Evolutionary conservation across 176 grass and related monocot species (phyloP), one percentile per base, ranked within the genome.

Genomic region (Carex kokanica): DNA sequence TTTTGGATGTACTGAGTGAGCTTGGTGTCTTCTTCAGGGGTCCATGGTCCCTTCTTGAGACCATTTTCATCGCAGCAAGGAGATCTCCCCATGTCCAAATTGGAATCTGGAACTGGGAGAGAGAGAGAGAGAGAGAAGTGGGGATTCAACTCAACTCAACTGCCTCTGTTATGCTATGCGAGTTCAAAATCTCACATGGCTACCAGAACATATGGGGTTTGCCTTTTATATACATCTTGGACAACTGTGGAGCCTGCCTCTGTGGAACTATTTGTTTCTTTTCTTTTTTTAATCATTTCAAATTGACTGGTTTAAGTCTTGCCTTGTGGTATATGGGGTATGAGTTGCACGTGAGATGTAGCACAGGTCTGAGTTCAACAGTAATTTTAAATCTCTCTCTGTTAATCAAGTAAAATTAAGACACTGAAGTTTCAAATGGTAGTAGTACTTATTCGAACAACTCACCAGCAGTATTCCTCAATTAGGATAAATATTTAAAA

Each of bases 31-130:
- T 98, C 95, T 84, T 98, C 95, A 55, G 95, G 51, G 0, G 86
- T 95, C 95, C 95, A 98, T 25, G 95, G 95, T 16, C 95, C 95
- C 80, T 95, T 98, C 86, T 93, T 98, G 78, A 98, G 89, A 74
- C 95, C 95, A 67, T 95, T 98, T 86, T 89, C 90, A 34, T 95
- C 88, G 29, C 83, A 93, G 83, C 88, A 91, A 73, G 95, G 92
- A 83, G 92, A 93, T 79, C 95, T 95, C 60, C 92, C 92, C 95
- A 98, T 98, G 6, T 45, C 18, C 38, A 41, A 71, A 21, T 45
- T 61, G 59, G 17, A 24, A 9, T 71, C 12, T 66, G 27, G 4
- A 84, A 79, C 63, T 84, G 78, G 64, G 78, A 87, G 83, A 74
- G 64, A 54, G 16, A 54, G n/a, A n/a, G n/a, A n/a, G 73, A 86